These are phyloP conservation scores for Gnaphalium uliginosum DNA, from an alignment of 129 eudicot species.

Conservation along the genomic window DNA sequence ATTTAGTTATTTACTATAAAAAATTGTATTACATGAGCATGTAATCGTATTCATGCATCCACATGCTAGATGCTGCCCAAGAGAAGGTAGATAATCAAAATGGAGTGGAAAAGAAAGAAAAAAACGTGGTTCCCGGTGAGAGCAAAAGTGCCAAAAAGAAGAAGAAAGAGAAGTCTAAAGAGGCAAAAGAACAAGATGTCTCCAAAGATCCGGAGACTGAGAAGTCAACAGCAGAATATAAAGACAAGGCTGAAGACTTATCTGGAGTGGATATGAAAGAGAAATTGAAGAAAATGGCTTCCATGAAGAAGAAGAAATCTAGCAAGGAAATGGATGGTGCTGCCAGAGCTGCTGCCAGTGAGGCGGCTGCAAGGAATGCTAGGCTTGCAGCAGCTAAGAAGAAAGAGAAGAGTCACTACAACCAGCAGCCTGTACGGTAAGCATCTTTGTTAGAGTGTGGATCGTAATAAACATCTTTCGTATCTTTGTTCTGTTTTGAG, in stretches of 20 bases:
- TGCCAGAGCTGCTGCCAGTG: slow-evolving; percentile 78
- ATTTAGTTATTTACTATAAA: neutral
- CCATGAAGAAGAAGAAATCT: slow-evolving; percentile 85
- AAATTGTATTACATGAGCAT: neutral
- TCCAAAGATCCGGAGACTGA: slow-evolving; percentile 44
- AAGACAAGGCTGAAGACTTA: slow-evolving; percentile 40
- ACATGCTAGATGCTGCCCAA: slow-evolving; percentile 45
- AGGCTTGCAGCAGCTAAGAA: slow-evolving; percentile 89
- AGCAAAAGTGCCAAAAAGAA: slow-evolving; percentile 80
- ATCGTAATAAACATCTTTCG: slow-evolving; percentile 48
- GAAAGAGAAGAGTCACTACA: slow-evolving; percentile 96
- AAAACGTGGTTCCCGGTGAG: slow-evolving; percentile 44
- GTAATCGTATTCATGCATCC: neutral
- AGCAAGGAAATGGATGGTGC: slow-evolving; percentile 84
- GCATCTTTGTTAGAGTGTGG: slow-evolving; percentile 7
- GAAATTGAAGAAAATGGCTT: slow-evolving; percentile 68
- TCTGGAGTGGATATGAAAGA: slow-evolving; percentile 73
- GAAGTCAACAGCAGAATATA: slow-evolving; percentile 38
- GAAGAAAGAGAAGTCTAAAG: slow-evolving; percentile 82
- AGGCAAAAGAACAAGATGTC: slow-evolving; percentile 59
- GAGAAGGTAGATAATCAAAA: slow-evolving; percentile 51
- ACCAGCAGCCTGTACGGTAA: slow-evolving; percentile 93
- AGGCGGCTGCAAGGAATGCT: slow-evolving; percentile 97
- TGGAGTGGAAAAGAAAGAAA: slow-evolving; percentile 69
- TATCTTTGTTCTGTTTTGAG: slow-evolving; percentile 38